Base-by-base conservation (phyloP, 495 filamentous ascomycete genomes). In the Niebla homalea region DNA sequence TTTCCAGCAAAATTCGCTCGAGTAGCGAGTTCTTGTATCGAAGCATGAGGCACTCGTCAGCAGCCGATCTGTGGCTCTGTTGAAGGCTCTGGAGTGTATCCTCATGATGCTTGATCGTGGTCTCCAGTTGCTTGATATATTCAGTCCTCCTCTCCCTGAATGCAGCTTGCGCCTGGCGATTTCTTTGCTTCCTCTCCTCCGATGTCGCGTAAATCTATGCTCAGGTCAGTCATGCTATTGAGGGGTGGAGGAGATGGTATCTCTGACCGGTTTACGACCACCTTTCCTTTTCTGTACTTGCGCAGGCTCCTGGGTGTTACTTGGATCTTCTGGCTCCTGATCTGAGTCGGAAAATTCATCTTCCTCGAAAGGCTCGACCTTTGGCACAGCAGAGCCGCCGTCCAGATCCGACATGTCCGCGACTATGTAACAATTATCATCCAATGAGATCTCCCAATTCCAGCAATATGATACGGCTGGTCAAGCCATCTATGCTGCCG, bases 91-190 rank as follows among this genome's bases (percentile, higher is more conserved):
- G 83, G 36, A 98, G 71, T 54, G 84, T 84, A 54, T 95, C 87
- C 67, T 98, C 92, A 72, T 97, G 92, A 55, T 88, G 89, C 63
- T 94, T 93, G 66, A 98, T 97, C 49, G 89, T 95, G 47, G 87
- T 86, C 67, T 98, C 92, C 11, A 98, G 77, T 66, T 98, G 93
- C 69, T 96, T 96, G 71, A 98, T 98, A 64, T 98, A 98, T 70
- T 98, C 92, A 23, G 93, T 97, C 54, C 92, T 81, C 53, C 92
- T 81, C 66, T 98, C 92, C 42, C 92, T 82, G 61, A 98, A 98
- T 25, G 92, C 92, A 41, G 92, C 92, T 65, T 98, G 92, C 25
- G 92, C 92, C 67, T 97, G 93, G 54, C 92, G 78, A 62, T 98
- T 98, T 56, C 93, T 80, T 70, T 96, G 92, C 71, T 98, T 97